Evolutionary conservation across 73 alveolate species (phyloP).

Genomic region (Paramecium bursaria): DNA sequence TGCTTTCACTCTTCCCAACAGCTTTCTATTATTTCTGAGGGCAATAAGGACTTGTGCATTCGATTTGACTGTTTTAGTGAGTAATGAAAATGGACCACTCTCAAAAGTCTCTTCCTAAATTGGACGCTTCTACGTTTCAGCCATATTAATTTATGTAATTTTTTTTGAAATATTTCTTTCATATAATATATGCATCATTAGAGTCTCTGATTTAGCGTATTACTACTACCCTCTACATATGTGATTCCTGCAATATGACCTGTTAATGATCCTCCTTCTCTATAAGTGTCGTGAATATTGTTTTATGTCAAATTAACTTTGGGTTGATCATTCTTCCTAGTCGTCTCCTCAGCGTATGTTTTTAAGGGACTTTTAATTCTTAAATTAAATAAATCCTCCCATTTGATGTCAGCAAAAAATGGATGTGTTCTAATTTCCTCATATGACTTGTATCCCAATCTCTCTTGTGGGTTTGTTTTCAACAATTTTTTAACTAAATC

Average conservation of each 20-base stretch:
- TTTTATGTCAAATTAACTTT: no score
- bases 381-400: slow-evolving; percentile 43
- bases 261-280: no score
- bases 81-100: slow-evolving; percentile 94
- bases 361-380: slow-evolving; percentile 34
- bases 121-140: slow-evolving; percentile 66
- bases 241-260: no score
- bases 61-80: slow-evolving; percentile 94
- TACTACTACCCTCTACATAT: no score
- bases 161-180: no score
- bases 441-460: slow-evolving; percentile 43
- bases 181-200: no score
- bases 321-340: background rate
- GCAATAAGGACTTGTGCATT: slow-evolving; percentile 94
- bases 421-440: slow-evolving; percentile 48
- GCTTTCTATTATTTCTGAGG: slow-evolving; percentile 97
- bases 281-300: no score
- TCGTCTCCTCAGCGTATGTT: slow-evolving; percentile 30
- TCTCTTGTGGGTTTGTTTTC: slow-evolving; percentile 32
- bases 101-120: slow-evolving; percentile 84
- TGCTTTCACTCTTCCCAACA: slow-evolving; percentile 97
- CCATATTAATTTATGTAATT: slow-evolving; percentile 36
- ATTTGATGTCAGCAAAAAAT: slow-evolving; percentile 40
- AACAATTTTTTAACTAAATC: slow-evolving; percentile 16
- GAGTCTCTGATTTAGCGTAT: no score